A percentile compares a stretch with the other conserved stretches of the same genome.
These are phyloP conservation scores for Venturia asperata DNA, from an alignment of 2,329 filamentous ascomycete species.

Conservation along the genomic window DNA sequence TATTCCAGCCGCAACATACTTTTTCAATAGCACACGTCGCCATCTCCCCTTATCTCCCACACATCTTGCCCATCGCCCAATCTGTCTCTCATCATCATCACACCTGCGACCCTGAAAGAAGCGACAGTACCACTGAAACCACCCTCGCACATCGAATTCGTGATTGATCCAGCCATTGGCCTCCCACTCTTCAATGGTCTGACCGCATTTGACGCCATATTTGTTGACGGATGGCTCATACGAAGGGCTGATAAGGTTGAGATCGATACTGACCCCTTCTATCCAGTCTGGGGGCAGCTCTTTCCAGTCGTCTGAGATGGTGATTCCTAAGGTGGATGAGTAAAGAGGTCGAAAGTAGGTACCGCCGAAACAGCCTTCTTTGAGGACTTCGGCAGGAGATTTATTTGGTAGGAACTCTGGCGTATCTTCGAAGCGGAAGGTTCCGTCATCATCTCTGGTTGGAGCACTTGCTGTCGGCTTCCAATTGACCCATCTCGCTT, in stretches of 20 bases:
- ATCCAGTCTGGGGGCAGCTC: constrained; percentile 43
- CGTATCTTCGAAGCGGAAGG: constrained; percentile 41
- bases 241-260: constrained; percentile 34
- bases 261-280: constrained; percentile 33
- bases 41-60: constrained; percentile 47
- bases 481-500: constrained; percentile 41
- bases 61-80: constrained; percentile 47
- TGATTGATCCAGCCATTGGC: constrained; percentile 50
- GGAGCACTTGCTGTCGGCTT: constrained; percentile 34
- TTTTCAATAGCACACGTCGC: constrained; percentile 46
- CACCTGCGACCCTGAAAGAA: constrained; percentile 47
- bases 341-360: constrained; percentile 45
- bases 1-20: constrained; percentile 43
- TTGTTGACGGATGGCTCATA: constrained; percentile 48
- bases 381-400: constrained; percentile 45
- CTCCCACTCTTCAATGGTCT: constrained; percentile 51
- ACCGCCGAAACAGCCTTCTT: constrained; percentile 48
- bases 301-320: constrained; percentile 41
- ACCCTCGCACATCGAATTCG: constrained; percentile 46
- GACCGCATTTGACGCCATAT: constrained; percentile 46
- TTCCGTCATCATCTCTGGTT: constrained; percentile 36
- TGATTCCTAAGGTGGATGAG: constrained; percentile 37
- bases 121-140: constrained; percentile 52
- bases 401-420: constrained; percentile 47
- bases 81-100: constrained; percentile 45